phyloP scores from a whole-genome alignment of 108 stramenopile species.

The Cyclotella sp. region DNA sequence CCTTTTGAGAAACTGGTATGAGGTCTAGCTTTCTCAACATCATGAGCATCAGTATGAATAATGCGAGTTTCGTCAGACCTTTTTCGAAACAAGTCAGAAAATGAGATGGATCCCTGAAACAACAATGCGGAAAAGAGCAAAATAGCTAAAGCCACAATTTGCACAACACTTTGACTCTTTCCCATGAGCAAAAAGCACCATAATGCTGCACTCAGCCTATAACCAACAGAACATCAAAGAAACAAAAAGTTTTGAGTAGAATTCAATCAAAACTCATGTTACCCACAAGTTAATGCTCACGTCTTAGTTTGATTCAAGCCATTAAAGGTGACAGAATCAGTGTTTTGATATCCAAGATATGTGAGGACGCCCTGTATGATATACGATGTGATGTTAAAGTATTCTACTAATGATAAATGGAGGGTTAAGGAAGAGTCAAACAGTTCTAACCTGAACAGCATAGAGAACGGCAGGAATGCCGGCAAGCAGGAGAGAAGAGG shows the following conservation, averaged over 20 bases:
- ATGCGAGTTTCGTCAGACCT: constrained; percentile 9
- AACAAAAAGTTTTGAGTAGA: background rate
- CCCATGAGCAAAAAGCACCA: constrained; percentile 91
- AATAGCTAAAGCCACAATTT: constrained; percentile 79
- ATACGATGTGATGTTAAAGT: background rate
- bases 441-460: constrained; percentile 60
- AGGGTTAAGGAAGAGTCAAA: background rate
- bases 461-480: constrained; percentile 89
- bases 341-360: constrained; percentile 82
- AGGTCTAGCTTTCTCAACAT: constrained; percentile 20
- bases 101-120: constrained; percentile 63
- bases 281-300: background rate
- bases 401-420: background rate
- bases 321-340: constrained; percentile 88
- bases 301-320: constrained; percentile 88
- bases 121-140: constrained; percentile 75
- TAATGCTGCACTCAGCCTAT: constrained; percentile 74
- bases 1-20: constrained; percentile 59
- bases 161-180: constrained; percentile 70
- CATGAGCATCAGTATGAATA: background rate
- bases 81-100: constrained; percentile 38
- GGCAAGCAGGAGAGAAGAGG: constrained; percentile 61
- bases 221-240: background rate
- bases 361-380: constrained; percentile 62
- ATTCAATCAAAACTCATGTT: background rate